These are phyloP conservation scores for Didymosphaeria variabile DNA, from an alignment of 2,329 filamentous ascomycete genomes.

Conservation along the genomic window DNA sequence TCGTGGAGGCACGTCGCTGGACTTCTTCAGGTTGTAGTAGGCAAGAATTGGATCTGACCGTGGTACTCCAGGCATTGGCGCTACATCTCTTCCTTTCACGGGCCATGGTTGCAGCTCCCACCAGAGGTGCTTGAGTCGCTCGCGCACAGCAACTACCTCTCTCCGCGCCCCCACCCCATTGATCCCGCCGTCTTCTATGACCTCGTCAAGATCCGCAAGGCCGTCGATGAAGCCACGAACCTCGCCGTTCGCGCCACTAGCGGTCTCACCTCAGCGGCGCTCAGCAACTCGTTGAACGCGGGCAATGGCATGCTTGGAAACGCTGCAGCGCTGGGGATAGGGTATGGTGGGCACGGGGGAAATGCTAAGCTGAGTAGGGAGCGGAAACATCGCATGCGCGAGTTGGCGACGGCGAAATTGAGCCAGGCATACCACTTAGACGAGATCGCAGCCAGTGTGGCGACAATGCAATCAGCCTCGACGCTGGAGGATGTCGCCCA, in stretches of 20 bases:
- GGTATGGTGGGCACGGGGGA: slow-evolving; percentile 65
- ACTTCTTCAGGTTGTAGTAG: slow-evolving; percentile 12
- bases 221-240: slow-evolving; percentile 81
- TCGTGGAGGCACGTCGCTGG: slow-evolving; percentile 36
- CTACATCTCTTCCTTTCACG: slow-evolving; percentile 84
- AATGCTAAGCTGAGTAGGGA: slow-evolving; percentile 75
- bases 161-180: slow-evolving; percentile 77
- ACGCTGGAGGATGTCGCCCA: slow-evolving; percentile 79
- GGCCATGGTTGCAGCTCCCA: slow-evolving; percentile 82
- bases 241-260: slow-evolving; percentile 80
- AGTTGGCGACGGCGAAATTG: slow-evolving; percentile 81
- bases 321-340: slow-evolving; percentile 65
- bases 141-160: slow-evolving; percentile 81
- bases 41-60: slow-evolving; percentile 22
- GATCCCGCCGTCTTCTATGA: slow-evolving; percentile 86
- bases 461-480: slow-evolving; percentile 82
- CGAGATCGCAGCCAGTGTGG: slow-evolving; percentile 83
- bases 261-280: slow-evolving; percentile 71
- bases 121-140: slow-evolving; percentile 81
- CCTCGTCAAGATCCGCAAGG: slow-evolving; percentile 79
- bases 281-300: slow-evolving; percentile 65
- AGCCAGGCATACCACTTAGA: slow-evolving; percentile 80
- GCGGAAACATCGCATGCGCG: slow-evolving; percentile 79
- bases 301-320: slow-evolving; percentile 61
- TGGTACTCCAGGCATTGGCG: slow-evolving; percentile 74